phyloP scores from a whole-genome alignment of 768 basidiomycete genomes.

The Suillus cothurnatus region DNA sequence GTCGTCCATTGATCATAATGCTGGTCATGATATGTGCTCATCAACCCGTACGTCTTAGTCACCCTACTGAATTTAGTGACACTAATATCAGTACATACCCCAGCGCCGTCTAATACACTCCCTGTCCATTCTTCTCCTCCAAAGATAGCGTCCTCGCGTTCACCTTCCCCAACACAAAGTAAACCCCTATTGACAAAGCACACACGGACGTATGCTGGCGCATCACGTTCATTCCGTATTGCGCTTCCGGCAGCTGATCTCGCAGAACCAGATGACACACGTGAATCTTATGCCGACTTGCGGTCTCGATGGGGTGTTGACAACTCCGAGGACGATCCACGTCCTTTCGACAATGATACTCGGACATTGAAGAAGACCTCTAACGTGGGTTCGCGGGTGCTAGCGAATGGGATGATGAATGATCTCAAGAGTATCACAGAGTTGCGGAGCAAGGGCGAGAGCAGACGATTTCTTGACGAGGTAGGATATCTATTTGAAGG shows the following conservation, averaged over 20 bases:
- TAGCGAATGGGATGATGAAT: slow-evolving; percentile 67
- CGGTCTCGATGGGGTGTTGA: slow-evolving; percentile 84
- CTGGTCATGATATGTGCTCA: background rate
- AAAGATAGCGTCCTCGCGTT: slow-evolving; percentile 31
- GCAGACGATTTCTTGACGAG: slow-evolving; percentile 78
- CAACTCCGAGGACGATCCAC: slow-evolving; percentile 72
- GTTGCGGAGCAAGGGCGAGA: slow-evolving; percentile 78
- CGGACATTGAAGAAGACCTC: slow-evolving; percentile 19
- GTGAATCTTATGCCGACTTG: slow-evolving; percentile 77
- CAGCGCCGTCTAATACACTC: slow-evolving; percentile 27
- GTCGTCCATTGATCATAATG: slow-evolving; percentile 42
- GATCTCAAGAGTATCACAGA: slow-evolving; percentile 82
- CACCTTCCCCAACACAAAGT: slow-evolving; percentile 28
- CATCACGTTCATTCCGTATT: slow-evolving; percentile 80
- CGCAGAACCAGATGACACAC: slow-evolving; percentile 35
- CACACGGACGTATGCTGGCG: slow-evolving; percentile 72
- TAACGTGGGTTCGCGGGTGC: slow-evolving; percentile 37
- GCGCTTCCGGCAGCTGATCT: slow-evolving; percentile 60
- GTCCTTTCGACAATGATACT: slow-evolving; percentile 26
- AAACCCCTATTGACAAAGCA: slow-evolving; percentile 33
- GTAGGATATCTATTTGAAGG: slow-evolving; percentile 87
- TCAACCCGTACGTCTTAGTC: background rate
- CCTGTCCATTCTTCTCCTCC: slow-evolving; percentile 20
- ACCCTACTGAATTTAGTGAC: background rate
- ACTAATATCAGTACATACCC: slow-evolving; percentile 11